phyloP scores from a whole-genome alignment of 768 basidiomycete species.

The Podaxis mareebaensis region DNA sequence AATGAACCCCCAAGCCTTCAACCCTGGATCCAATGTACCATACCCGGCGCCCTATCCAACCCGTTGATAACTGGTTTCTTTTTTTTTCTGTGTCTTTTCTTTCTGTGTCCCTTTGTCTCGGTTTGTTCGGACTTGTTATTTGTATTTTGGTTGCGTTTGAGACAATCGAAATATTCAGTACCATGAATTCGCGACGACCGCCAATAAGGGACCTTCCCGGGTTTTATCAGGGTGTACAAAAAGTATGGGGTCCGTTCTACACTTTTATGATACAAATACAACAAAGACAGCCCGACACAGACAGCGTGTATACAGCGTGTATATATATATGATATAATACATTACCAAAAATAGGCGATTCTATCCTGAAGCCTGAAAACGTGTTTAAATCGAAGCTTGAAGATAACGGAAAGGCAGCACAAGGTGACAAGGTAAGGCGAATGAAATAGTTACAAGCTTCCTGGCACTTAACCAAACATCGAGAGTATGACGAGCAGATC shows the following conservation, averaged over 20 bases:
- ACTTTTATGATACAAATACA: not conserved
- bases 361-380: not conserved
- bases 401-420: not conserved
- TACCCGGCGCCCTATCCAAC: constrained; percentile 19
- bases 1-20: constrained; percentile 16
- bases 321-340: not conserved
- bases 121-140: constrained; percentile 2
- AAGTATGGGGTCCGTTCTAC: not conserved
- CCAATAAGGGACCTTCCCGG: not conserved
- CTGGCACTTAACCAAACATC: constrained; percentile 45
- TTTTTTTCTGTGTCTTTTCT: not conserved
- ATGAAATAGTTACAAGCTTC: not conserved
- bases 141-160: not conserved
- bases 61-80: constrained; percentile 10
- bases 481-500: constrained; percentile 56
- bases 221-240: not conserved
- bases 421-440: not conserved
- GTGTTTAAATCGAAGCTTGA: not conserved
- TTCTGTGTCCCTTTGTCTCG: not conserved
- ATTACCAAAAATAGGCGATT: not conserved
- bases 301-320: not conserved
- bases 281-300: not conserved
- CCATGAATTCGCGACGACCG: not conserved
- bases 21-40: constrained; percentile 14
- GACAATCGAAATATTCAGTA: not conserved